Evolutionary conservation across 176 grass and related monocot species (phyloP).

Genomic region (Ampelocalamus luodianensis): DNA sequence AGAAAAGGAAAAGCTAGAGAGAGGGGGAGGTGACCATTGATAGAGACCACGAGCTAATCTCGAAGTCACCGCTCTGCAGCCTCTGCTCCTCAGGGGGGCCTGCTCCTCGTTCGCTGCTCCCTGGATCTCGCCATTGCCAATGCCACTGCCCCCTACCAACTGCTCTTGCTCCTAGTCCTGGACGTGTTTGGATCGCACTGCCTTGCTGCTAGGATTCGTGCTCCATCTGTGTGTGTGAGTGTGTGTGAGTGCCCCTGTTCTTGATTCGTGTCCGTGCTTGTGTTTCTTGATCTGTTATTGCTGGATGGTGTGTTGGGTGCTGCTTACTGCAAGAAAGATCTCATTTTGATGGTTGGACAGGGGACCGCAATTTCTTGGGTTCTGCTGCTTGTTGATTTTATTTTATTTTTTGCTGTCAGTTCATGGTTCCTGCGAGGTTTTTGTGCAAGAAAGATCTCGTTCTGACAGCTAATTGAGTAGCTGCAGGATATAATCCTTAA

Average conservation of each 20-base stretch:
- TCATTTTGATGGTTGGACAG: background rate
- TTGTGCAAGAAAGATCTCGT: constrained; percentile 19
- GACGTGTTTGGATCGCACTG: constrained; percentile 36
- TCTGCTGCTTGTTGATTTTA: background rate
- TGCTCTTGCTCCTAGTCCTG: constrained; percentile 28
- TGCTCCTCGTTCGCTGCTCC: constrained; percentile 32
- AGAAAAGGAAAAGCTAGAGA: constrained; percentile 6
- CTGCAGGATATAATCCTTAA: constrained; percentile 1
- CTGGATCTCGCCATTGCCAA: constrained; percentile 58
- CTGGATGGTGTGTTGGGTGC: constrained; percentile 12
- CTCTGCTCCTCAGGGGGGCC: constrained; percentile 41
- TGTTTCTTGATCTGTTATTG: constrained; percentile 23
- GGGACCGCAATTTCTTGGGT: background rate
- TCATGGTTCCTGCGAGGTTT: constrained; percentile 14
- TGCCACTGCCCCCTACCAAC: constrained; percentile 42
- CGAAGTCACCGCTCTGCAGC: constrained; percentile 53
- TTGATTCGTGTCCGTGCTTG: constrained; percentile 7
- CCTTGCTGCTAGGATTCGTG: constrained; percentile 8
- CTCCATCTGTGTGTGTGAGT: constrained; percentile 5
- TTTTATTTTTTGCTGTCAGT: background rate
- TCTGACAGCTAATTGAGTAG: constrained; percentile 23
- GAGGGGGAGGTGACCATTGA: constrained; percentile 44
- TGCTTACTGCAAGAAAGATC: constrained; percentile 33
- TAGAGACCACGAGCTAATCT: constrained; percentile 68
- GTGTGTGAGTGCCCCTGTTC: constrained; percentile 43